phyloP scores from a whole-genome alignment of 2,329 filamentous ascomycete genomes.

The Penicillium sp. region DNA sequence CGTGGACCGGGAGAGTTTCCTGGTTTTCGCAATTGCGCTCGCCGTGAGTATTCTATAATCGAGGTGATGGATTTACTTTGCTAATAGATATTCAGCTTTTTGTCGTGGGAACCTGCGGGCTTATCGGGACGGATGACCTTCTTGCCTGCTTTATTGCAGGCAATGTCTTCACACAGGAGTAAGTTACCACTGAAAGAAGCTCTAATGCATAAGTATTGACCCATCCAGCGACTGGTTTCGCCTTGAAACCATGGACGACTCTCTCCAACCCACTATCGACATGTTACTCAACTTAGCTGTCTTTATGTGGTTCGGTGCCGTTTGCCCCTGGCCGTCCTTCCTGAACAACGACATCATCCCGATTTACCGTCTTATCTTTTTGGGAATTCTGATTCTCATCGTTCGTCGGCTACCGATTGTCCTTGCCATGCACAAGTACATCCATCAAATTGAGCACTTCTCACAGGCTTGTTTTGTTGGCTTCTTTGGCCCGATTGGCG shows the following conservation, averaged over 20 bases:
- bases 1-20: slow-evolving; percentile 84
- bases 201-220: slow-evolving; percentile 17
- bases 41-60: slow-evolving; percentile 57
- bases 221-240: slow-evolving; percentile 79
- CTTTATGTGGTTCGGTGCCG: slow-evolving; percentile 89
- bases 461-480: slow-evolving; percentile 83
- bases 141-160: slow-evolving; percentile 91
- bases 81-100: slow-evolving; percentile 61
- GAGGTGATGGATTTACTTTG: background rate
- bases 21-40: slow-evolving; percentile 83
- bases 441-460: slow-evolving; percentile 76
- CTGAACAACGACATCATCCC: slow-evolving; percentile 70
- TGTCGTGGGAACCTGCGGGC: slow-evolving; percentile 81
- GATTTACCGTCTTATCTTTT: slow-evolving; percentile 70
- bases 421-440: slow-evolving; percentile 71
- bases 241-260: slow-evolving; percentile 84
- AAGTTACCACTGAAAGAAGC: slow-evolving; percentile 27
- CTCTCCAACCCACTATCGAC: slow-evolving; percentile 90
- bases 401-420: slow-evolving; percentile 79
- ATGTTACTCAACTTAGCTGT: slow-evolving; percentile 89
- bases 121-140: slow-evolving; percentile 87
- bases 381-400: slow-evolving; percentile 77
- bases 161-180: slow-evolving; percentile 88
- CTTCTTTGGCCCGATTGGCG: slow-evolving; percentile 91
- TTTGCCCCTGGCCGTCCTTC: slow-evolving; percentile 80